These are phyloP conservation scores for Nelumbo lutea DNA, from an alignment of 164 flowering plant genomes.

Conservation along the genomic window DNA sequence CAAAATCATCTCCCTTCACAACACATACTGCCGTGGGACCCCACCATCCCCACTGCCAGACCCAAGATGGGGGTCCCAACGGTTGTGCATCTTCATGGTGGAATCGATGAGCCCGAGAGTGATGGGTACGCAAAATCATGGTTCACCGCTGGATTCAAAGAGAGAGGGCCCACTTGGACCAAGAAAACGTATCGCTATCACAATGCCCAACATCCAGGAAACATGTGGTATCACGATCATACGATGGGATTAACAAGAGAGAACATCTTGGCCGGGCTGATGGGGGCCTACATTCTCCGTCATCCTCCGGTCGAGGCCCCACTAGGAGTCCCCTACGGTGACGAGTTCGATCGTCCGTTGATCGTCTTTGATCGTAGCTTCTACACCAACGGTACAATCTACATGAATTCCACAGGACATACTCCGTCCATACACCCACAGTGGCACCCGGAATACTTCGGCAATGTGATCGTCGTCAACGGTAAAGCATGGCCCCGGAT, in stretches of 20 bases:
- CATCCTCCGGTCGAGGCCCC: conserved; percentile 20
- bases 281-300: conserved; percentile 33
- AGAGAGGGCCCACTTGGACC: conserved; percentile 46
- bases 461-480: conserved; percentile 19
- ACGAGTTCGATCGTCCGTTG: conserved; percentile 30
- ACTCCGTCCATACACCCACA: conserved; percentile 29
- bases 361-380: conserved; percentile 34
- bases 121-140: conserved; percentile 45
- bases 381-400: conserved; percentile 25
- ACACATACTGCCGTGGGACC: conserved; percentile 28
- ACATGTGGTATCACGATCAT: conserved; percentile 46
- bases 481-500: conserved; percentile 49
- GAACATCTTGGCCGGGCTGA: conserved; percentile 34
- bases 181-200: conserved; percentile 33
- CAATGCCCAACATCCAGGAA: conserved; percentile 47
- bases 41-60: not conserved
- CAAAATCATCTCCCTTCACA: conserved; percentile 39
- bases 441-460: conserved; percentile 21
- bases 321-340: conserved; percentile 20
- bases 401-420: conserved; percentile 29
- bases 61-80: conserved; percentile 41
- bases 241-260: conserved; percentile 40
- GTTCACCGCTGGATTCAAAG: conserved; percentile 43
- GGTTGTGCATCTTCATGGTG: conserved; percentile 40
- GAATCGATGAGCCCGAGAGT: conserved; percentile 40